Conservation (phyloP, 352 stramenopile species). For the Thalassiosira hispida region DNA sequence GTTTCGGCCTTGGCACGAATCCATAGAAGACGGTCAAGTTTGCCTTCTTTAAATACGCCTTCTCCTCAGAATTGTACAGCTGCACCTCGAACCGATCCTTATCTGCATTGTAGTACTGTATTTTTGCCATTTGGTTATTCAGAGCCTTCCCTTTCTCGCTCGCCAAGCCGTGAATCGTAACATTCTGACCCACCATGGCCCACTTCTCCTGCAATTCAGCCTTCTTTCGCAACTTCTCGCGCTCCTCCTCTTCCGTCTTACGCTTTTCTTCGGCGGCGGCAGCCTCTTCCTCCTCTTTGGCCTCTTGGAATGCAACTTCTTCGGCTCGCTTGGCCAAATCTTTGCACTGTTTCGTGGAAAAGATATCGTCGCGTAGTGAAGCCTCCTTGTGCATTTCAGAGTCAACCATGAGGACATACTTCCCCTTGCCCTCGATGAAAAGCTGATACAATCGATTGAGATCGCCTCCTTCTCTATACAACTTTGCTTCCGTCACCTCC, state of each 20-base stretch:
- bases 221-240: conserved; percentile 35
- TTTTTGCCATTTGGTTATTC: conserved; percentile 25
- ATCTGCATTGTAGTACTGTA: conserved; percentile 35
- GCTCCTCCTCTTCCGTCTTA: conserved; percentile 27
- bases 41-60: conserved; percentile 39
- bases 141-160: conserved; percentile 33
- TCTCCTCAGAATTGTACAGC: conserved; percentile 25
- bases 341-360: conserved; percentile 50
- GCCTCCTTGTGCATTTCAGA: conserved; percentile 44
- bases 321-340: conserved; percentile 30
- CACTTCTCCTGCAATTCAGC: conserved; percentile 32
- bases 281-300: conserved; percentile 47
- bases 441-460: conserved; percentile 62
- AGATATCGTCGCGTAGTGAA: conserved; percentile 41
- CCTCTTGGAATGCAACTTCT: conserved; percentile 30
- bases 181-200: conserved; percentile 38
- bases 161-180: conserved; percentile 37
- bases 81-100: conserved; percentile 48
- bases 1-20: conserved; percentile 7
- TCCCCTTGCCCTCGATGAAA: conserved; percentile 54
- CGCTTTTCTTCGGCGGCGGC: conserved; percentile 21
- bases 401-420: conserved; percentile 45
- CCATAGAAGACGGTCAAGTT: conserved; percentile 38
- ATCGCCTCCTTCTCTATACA: conserved; percentile 42
- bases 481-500: conserved; percentile 14